Percentiles rank a stretch among this genome's conserved stretches.
These are phyloP conservation scores for Hawksworthiomyces lignivorus DNA, from an alignment of 2,329 filamentous ascomycete genomes.

Conservation along the genomic window DNA sequence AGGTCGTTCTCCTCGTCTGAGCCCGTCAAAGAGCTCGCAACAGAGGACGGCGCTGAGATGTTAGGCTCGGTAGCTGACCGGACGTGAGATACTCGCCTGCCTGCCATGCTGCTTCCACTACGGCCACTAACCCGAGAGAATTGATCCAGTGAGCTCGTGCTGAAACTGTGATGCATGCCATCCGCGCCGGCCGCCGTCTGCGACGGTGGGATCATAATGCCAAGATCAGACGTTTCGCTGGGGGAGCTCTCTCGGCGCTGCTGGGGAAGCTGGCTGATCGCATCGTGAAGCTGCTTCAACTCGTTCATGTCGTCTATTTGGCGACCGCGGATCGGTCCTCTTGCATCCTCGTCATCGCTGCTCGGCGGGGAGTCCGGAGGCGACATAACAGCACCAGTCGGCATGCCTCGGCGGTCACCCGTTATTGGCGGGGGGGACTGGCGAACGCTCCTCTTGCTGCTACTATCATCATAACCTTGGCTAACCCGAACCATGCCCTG, in stretches of 20 bases:
- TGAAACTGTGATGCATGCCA: conserved; percentile 38
- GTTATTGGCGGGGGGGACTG: conserved; percentile 79
- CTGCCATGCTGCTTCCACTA: conserved; percentile 33
- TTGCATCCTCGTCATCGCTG: conserved; percentile 62
- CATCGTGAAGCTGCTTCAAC: conserved; percentile 67
- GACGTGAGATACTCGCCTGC: conserved; percentile 39
- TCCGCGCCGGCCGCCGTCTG: conserved; percentile 27
- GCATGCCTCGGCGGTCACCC: conserved; percentile 59
- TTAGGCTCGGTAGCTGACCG: conserved; percentile 50
- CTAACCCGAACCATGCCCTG: conserved; percentile 31
- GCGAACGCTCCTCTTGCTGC: conserved; percentile 47
- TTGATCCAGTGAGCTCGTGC: conserved; percentile 36
- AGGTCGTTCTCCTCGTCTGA: conserved; percentile 60
- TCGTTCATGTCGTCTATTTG: conserved; percentile 49
- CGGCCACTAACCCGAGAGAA: conserved; percentile 25
- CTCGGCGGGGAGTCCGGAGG: conserved; percentile 78
- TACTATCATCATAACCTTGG: conserved; percentile 17
- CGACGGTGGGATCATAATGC: conserved; percentile 29
- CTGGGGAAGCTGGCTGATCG: conserved; percentile 71
- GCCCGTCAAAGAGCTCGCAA: conserved; percentile 40
- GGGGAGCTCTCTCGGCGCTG: conserved; percentile 55
- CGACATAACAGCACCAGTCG: conserved; percentile 77
- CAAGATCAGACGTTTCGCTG: conserved; percentile 27
- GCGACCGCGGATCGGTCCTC: conserved; percentile 39
- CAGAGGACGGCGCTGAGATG: conserved; percentile 36